These are phyloP conservation scores for Panicum hallii DNA, from an alignment of 202 grass and related monocot genomes.

Conservation along the genomic window DNA sequence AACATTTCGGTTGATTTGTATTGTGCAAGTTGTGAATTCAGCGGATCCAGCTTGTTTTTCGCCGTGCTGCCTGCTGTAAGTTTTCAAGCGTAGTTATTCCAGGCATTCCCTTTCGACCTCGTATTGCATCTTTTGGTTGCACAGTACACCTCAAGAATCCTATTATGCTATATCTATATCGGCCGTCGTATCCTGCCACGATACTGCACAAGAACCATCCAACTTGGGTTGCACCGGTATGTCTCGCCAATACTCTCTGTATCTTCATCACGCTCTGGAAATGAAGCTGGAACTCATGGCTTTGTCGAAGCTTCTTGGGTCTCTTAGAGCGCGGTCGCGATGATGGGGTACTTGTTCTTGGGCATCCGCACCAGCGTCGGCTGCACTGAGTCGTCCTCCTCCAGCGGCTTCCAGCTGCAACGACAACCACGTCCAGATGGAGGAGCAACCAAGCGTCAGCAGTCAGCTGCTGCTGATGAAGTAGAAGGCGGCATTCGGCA, in stretches of 20 bases:
- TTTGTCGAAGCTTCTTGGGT: not conserved
- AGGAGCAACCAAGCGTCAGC: not conserved
- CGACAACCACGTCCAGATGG: not conserved
- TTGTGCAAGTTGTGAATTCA: too few species aligned
- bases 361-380: constrained; percentile 70
- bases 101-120: too few species aligned
- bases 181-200: not conserved
- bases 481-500: too few species aligned
- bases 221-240: too few species aligned
- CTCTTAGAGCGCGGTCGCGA: constrained; percentile 40
- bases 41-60: not conserved
- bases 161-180: not conserved
- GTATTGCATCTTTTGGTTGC: not conserved
- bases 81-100: not conserved
- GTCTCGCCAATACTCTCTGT: too few species aligned
- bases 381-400: constrained; percentile 52
- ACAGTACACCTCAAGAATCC: not conserved
- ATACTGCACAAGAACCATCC: not conserved
- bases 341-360: constrained; percentile 69
- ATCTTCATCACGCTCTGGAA: too few species aligned
- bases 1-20: not conserved
- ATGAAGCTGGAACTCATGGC: too few species aligned
- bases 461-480: not conserved
- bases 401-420: constrained; percentile 58
- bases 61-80: not conserved